Conservation (phyloP, 2,329 filamentous ascomycete species). For the Fusarium denticulatum region DNA sequence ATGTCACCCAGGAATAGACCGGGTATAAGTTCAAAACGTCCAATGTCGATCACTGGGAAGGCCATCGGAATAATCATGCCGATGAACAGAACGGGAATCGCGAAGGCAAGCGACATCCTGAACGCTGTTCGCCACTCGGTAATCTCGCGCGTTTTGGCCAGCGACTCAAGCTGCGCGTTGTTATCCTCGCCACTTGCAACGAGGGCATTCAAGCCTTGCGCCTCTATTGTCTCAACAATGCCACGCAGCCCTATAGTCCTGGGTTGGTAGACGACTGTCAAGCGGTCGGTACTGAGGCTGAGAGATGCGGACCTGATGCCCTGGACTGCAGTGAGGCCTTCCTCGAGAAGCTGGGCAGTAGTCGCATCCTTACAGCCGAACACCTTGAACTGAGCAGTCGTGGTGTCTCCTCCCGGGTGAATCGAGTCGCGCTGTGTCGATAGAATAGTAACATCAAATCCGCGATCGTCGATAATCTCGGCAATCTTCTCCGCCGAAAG, state of each 20-base stretch:
- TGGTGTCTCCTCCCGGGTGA: constrained; percentile 61
- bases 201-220: constrained; percentile 86
- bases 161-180: constrained; percentile 93
- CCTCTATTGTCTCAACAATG: constrained; percentile 84
- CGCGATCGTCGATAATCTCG: constrained; percentile 73
- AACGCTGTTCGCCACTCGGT: constrained; percentile 91
- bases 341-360: constrained; percentile 67
- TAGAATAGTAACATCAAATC: constrained; percentile 82
- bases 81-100: constrained; percentile 88
- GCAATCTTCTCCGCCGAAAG: constrained; percentile 64
- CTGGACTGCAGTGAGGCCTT: constrained; percentile 68
- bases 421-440: constrained; percentile 63
- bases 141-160: constrained; percentile 96
- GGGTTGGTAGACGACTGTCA: constrained; percentile 78
- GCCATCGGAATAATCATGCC: constrained; percentile 96
- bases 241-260: constrained; percentile 79
- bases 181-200: constrained; percentile 94
- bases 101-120: constrained; percentile 79
- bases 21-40: constrained; percentile 69
- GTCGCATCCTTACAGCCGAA: background rate
- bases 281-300: constrained; percentile 75
- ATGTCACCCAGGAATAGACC: constrained; percentile 91
- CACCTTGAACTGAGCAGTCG: constrained; percentile 68
- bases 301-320: constrained; percentile 81
- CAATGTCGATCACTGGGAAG: constrained; percentile 79